These are phyloP conservation scores for Calonectria pseudoturangicola DNA, from an alignment of 2,329 filamentous ascomycete species.

Conservation along the genomic window DNA sequence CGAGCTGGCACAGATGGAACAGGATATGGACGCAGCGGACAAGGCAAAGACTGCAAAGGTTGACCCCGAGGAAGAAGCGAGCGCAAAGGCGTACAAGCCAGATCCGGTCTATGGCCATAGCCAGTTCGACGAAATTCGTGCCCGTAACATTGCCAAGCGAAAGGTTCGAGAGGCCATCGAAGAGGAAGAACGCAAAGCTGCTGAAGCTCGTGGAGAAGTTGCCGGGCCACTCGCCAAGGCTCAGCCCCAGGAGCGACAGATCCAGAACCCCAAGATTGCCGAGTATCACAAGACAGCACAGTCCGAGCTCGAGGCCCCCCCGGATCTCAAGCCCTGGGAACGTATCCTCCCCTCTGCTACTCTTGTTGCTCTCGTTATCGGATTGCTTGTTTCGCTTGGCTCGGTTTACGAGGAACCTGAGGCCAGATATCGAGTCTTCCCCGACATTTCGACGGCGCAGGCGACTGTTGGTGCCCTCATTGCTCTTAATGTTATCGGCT, in stretches of 20 bases:
- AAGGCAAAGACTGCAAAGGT: conserved; percentile 48
- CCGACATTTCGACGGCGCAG: conserved; percentile 76
- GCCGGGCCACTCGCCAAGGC: conserved; percentile 66
- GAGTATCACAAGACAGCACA: conserved; percentile 67
- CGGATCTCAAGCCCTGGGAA: conserved; percentile 69
- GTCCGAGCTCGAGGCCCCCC: conserved; percentile 70
- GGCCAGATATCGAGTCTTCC: conserved; percentile 71
- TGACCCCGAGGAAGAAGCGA: conserved; percentile 51
- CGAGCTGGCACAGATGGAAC: conserved; percentile 74
- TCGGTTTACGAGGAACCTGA: conserved; percentile 73
- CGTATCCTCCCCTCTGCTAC: conserved; percentile 74
- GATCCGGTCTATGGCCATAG: conserved; percentile 76
- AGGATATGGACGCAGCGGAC: conserved; percentile 54
- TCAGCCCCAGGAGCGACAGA: conserved; percentile 61
- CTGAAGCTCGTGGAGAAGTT: conserved; percentile 64
- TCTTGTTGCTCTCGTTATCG: conserved; percentile 67
- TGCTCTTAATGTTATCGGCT: conserved; percentile 74
- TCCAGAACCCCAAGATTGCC: conserved; percentile 61
- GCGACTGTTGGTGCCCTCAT: conserved; percentile 80
- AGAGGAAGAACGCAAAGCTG: conserved; percentile 63
- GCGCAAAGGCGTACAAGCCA: conserved; percentile 54
- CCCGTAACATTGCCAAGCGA: conserved; percentile 69
- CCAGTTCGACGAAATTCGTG: conserved; percentile 74
- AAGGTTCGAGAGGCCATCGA: conserved; percentile 67
- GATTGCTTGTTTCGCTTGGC: conserved; percentile 65